These are phyloP conservation scores for Friedmanniomyces simplex DNA, from an alignment of 495 filamentous ascomycete species.

Conservation along the genomic window DNA sequence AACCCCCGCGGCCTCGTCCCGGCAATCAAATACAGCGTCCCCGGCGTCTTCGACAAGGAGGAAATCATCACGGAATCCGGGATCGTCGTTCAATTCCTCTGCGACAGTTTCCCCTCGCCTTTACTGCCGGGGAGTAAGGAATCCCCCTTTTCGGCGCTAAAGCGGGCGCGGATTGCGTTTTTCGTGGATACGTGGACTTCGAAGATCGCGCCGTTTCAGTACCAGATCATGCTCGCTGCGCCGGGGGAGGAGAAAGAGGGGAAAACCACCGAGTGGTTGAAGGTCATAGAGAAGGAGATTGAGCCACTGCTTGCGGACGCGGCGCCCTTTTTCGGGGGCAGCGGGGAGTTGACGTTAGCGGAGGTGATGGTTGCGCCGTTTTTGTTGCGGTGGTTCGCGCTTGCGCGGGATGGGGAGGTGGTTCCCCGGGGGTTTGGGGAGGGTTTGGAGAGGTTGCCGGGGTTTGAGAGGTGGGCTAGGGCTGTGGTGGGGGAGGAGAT, in stretches of 20 bases:
- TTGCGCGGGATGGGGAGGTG: conserved; percentile 39
- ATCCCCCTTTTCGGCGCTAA: conserved; percentile 33
- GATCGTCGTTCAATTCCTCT: conserved; percentile 69
- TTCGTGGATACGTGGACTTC: conserved; percentile 65
- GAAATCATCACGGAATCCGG: conserved; percentile 62
- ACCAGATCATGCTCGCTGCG: conserved; percentile 33
- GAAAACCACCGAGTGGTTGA: conserved; percentile 38
- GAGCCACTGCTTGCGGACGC: conserved; percentile 59
- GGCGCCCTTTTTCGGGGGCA: conserved; percentile 73
- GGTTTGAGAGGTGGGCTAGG: conserved; percentile 57
- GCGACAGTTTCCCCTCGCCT: conserved; percentile 44
- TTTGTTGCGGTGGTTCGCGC: conserved; percentile 45
- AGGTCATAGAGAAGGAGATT: conserved; percentile 57
- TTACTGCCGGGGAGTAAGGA: conserved; percentile 41
- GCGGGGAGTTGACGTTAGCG: conserved; percentile 59
- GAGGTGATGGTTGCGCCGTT: conserved; percentile 67
- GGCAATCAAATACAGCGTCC: conserved; percentile 49
- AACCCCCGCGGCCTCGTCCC: conserved; percentile 82
- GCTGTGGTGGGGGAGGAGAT: conserved; percentile 53
- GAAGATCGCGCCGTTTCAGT: conserved; percentile 47
- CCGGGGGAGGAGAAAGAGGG: conserved; percentile 34
- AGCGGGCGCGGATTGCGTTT: conserved; percentile 59
- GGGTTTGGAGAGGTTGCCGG: conserved; percentile 46
- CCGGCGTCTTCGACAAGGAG: conserved; percentile 35
- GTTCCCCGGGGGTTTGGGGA: conserved; percentile 39